Evolutionary conservation across 805 yeast genomes (phyloP).

Genomic region (Kuraishia piskuri): DNA sequence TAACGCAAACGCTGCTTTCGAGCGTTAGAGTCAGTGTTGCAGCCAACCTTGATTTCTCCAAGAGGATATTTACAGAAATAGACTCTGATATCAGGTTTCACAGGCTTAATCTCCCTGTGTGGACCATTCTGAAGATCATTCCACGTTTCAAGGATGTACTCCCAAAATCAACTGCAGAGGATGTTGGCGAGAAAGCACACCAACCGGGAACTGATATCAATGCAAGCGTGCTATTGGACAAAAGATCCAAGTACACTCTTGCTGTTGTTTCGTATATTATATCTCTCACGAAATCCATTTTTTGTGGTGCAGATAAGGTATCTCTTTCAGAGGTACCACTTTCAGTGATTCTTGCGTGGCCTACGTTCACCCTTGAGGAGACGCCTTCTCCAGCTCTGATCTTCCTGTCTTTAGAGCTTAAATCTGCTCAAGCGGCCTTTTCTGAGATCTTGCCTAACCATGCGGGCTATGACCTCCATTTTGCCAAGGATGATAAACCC

Average conservation of each 20-base stretch:
- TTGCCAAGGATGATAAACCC: slow-evolving; percentile 32
- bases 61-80: no score
- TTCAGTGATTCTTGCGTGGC: not conserved
- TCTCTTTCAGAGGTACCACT: not conserved
- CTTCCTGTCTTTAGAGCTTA: slow-evolving; percentile 10
- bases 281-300: not conserved
- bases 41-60: not conserved
- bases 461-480: slow-evolving; percentile 39
- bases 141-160: not conserved
- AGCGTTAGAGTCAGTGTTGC: not conserved
- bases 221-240: no score
- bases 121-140: not conserved
- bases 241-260: not conserved
- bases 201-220: no score
- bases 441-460: slow-evolving; percentile 12
- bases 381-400: slow-evolving; percentile 2
- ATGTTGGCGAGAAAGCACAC: no score
- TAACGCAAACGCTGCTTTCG: not conserved
- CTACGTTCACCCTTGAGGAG: not conserved
- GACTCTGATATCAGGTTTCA: not conserved
- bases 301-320: not conserved
- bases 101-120: not conserved
- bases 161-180: not conserved
- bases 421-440: slow-evolving; percentile 10
- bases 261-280: not conserved